Conservation (phyloP, 257 asterid genomes). For the Jasminum sambac region DNA sequence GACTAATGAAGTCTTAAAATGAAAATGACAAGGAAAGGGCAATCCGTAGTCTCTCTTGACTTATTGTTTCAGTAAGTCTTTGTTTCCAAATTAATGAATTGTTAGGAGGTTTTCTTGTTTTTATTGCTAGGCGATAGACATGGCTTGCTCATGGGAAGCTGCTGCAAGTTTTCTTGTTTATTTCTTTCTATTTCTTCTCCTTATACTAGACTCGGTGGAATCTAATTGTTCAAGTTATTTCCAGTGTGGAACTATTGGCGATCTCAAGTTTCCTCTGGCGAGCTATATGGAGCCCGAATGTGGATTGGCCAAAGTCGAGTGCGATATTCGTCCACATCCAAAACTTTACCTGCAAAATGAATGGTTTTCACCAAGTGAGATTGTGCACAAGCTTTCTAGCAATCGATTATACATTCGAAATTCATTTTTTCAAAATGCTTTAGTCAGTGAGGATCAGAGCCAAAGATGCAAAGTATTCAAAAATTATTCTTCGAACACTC, state of each 20-base stretch:
- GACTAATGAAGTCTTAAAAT: too few species aligned
- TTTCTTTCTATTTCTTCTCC: neutral
- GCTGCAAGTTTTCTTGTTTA: neutral
- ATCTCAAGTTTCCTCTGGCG: neutral
- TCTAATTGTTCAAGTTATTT: neutral
- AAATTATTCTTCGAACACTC: neutral
- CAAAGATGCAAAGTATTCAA: neutral
- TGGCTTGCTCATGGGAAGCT: too few species aligned
- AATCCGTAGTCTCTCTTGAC: too few species aligned
- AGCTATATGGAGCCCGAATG: constrained; percentile 13
- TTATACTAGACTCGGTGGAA: neutral
- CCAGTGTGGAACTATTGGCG: neutral
- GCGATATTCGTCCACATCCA: constrained; percentile 17
- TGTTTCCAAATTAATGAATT: too few species aligned
- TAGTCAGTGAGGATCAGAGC: neutral
- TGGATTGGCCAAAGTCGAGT: constrained; percentile 34
- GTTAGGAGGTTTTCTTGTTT: too few species aligned
- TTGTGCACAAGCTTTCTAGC: neutral
- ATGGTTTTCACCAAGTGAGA: neutral
- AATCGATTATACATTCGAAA: neutral
- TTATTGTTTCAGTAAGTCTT: too few species aligned
- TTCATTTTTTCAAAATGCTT: neutral
- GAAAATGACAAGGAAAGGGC: too few species aligned
- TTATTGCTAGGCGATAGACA: too few species aligned
- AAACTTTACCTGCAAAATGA: constrained; percentile 20